Base-by-base conservation (phyloP, 495 filamentous ascomycete species). In the Aspergillus affinis region DNA sequence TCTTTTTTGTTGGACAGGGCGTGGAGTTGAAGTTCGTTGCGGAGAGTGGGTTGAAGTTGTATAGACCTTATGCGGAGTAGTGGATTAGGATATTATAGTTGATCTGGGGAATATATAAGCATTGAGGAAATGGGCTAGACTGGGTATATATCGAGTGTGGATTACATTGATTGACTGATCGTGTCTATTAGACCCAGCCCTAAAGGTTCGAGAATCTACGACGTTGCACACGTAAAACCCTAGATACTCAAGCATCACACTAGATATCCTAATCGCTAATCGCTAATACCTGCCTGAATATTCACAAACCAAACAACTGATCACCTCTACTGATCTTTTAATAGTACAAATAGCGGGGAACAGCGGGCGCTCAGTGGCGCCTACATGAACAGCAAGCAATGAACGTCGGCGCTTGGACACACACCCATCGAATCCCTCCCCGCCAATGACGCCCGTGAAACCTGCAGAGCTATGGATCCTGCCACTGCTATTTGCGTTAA, bases 1-100 rank as follows among this genome's bases (percentile, higher is more conserved):
- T 91, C 9, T 92, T 78, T 62, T 92, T 90, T 70, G 76, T 91
- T 6, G 88, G 86, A 10, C 80, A 82, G 19, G 86, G 84, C 2
- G 74, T 84, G 54, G 71, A 78, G 59, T 54, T 86, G 41, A 71
- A 78, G 32, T 81, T 82, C 59, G 67, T 70, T 49, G 78, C 80
- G 4, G 68, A 78, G 27, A 67, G 71, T 46, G 84, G 77, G 1
- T 60, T 89, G 75, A 77, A 84, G 53, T 68, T 84, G 20, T 83
- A 85, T 65, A 77, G 79, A 64, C 81, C 85, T 15, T 85, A 78
- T 72, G 78, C 77, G 15, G 82, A 83, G 65, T 83, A 72, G 55
- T 6, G 13, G 6, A 6, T 27, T n/a, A n/a, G n/a, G n/a, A n/a
- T n/a, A n/a, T n/a, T n/a, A n/a, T n/a, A n/a, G n/a, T n/a, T n/a